Evolutionary conservation across 768 basidiomycete genomes (phyloP), one percentile per base, ranked within the genome.

Genomic region (Auricularia cornea): DNA sequence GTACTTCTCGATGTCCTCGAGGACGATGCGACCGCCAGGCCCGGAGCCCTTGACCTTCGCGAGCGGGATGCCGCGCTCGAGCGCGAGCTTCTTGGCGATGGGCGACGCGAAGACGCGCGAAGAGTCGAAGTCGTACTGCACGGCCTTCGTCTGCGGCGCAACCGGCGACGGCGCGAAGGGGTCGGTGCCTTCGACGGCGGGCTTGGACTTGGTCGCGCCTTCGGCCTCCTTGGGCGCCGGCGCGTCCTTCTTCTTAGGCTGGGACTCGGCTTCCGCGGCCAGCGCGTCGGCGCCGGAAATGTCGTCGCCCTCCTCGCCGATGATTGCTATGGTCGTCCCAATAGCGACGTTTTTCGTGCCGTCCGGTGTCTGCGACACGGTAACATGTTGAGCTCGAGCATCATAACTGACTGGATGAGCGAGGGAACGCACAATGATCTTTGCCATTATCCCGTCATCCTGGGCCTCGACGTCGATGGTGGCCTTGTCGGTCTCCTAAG

Each of bases 391-490:
- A 57, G 30, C 54, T 28, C 12, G 12, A 10, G 28, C 20, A 52
- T 12, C 18, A 10, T 41, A 29, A 16, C 18, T 11, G 32, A 20
- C 8, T 33, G 3, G 28, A 3, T n/a, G n/a, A 32, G 20, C 31
- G 30, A 54, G 48, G 35, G 20, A 4, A 78, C 92, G 63, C 77
- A 94, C 95, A 62, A 99, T 87, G 68, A 99, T 97, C 84, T 98
- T 98, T 60, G 91, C 95, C 64, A 99, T 79, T 66, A 98, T 78
- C 68, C 97, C 97, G 69, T 99, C 97, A 51, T 98, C 97, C 79
- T 95, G 95, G 10, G 97, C 94, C 78, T 99, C 97, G 38, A 99
- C 96, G 78, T 99, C 97, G 76, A 99, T 98, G 59, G 94, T 95
- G 26, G 97, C 96, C 83, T 99, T 99, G 88, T 99, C 97, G 61